Percentiles rank a stretch among this genome's conserved stretches.
Conservation (phyloP, 2,329 filamentous ascomycete species). For the Setomelanomma holmii region DNA sequence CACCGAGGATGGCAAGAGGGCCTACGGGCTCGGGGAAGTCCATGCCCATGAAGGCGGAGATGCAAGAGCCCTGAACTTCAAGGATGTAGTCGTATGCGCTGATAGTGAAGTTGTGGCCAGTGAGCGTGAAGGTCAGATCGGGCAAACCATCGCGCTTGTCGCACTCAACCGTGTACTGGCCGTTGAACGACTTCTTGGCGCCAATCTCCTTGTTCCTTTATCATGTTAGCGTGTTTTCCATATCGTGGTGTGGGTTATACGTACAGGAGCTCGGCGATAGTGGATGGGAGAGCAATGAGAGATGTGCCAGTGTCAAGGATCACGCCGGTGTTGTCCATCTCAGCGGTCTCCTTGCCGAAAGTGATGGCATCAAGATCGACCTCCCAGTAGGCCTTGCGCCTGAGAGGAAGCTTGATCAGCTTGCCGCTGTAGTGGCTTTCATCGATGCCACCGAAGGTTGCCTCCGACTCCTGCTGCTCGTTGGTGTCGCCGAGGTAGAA, state of each 20-base stretch:
- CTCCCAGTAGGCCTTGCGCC: constrained; percentile 99
- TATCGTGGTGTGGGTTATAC: constrained; percentile 28
- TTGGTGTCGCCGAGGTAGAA: constrained; percentile 89
- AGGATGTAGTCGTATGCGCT: constrained; percentile 91
- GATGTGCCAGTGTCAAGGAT: constrained; percentile 99
- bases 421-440: constrained; percentile 83
- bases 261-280: constrained; percentile 87
- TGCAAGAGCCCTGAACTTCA: constrained; percentile 92
- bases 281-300: constrained; percentile 89
- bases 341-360: constrained; percentile 83
- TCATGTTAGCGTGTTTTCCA: constrained; percentile 17
- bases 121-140: constrained; percentile 89
- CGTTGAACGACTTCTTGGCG: constrained; percentile 96
- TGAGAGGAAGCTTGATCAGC: constrained; percentile 89
- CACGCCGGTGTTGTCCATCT: constrained; percentile 92
- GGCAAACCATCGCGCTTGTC: constrained; percentile 81
- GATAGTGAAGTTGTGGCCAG: constrained; percentile 93
- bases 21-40: constrained; percentile 82
- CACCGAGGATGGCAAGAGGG: constrained; percentile 92
- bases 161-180: constrained; percentile 95
- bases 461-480: constrained; percentile 79
- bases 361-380: constrained; percentile 93
- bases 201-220: constrained; percentile 88
- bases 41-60: constrained; percentile 98
- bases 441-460: constrained; percentile 88